A percentile compares a stretch with the other conserved stretches of the same genome.
Evolutionary conservation across 352 stramenopile species (phyloP).

Genomic region (Salisapilia sapeloensis): DNA sequence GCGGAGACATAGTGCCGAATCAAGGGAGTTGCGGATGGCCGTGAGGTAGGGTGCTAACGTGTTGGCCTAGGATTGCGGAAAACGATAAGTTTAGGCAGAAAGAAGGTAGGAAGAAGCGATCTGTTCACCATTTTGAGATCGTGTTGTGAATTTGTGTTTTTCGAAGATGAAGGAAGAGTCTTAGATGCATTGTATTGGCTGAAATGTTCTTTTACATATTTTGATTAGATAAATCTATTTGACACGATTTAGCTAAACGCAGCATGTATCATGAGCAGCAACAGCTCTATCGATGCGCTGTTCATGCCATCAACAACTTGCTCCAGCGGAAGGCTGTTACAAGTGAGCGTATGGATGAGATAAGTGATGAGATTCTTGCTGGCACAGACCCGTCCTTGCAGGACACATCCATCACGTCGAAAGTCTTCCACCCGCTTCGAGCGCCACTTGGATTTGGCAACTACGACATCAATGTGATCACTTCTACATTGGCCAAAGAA

Average conservation of each 20-base stretch:
- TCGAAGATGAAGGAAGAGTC: too few species aligned
- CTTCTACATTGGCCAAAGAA: constrained; percentile 31
- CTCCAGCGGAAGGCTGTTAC: constrained; percentile 33
- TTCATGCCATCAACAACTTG: constrained; percentile 72
- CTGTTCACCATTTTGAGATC: too few species aligned
- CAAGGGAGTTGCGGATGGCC: constrained; percentile 84
- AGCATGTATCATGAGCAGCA: constrained; percentile 64
- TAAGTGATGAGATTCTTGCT: constrained; percentile 17
- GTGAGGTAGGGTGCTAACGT: constrained; percentile 87
- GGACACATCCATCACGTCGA: constrained; percentile 7
- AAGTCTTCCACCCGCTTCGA: constrained; percentile 45
- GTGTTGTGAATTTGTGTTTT: too few species aligned
- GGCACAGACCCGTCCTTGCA: constrained; percentile 2
- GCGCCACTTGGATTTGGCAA: constrained; percentile 52
- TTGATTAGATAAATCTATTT: too few species aligned
- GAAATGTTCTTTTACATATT: too few species aligned
- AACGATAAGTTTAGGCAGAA: too few species aligned
- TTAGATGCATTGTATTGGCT: too few species aligned
- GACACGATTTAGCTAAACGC: too few species aligned
- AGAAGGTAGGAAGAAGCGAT: too few species aligned
- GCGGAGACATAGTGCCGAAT: constrained; percentile 83
- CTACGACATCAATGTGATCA: constrained; percentile 70
- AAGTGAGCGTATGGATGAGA: constrained; percentile 24
- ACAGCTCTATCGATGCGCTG: constrained; percentile 49
- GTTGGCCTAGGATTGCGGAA: constrained; percentile 23